A percentile compares a stretch with the other conserved stretches of the same genome.
These are phyloP conservation scores for Rhynchospora tenuis DNA, from an alignment of 176 grass and related monocot species.

Conservation along the genomic window DNA sequence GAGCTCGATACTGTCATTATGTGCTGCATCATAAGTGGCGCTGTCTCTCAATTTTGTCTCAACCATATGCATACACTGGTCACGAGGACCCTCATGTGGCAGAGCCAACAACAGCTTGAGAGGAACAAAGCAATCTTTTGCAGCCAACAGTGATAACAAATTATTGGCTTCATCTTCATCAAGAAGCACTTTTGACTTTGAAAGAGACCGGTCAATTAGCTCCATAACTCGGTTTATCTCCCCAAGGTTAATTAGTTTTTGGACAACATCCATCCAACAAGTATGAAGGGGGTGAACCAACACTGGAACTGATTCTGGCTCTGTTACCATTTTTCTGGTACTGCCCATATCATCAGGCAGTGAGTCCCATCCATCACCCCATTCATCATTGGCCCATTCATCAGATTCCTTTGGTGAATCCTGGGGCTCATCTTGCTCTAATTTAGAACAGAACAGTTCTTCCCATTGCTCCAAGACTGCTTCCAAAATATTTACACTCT, in stretches of 20 bases:
- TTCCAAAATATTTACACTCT: conserved; percentile 53
- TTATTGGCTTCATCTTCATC: conserved; percentile 51
- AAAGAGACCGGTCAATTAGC: conserved; percentile 53
- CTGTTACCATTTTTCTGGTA: conserved; percentile 14
- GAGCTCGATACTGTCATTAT: conserved; percentile 45
- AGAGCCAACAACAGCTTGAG: conserved; percentile 60
- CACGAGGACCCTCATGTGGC: conserved; percentile 52
- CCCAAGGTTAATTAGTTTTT: conserved; percentile 44
- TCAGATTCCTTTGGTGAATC: conserved; percentile 73
- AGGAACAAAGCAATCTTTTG: conserved; percentile 47
- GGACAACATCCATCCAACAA: conserved; percentile 89
- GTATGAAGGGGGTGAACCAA: conserved; percentile 58
- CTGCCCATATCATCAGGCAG: conserved; percentile 69
- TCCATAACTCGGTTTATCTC: conserved; percentile 47
- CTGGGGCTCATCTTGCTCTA: conserved; percentile 29
- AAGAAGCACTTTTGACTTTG: conserved; percentile 40
- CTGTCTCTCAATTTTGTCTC: conserved; percentile 61
- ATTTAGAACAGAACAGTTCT: conserved; percentile 55
- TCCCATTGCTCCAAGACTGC: conserved; percentile 91
- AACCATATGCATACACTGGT: conserved; percentile 51
- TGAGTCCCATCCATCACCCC: conserved; percentile 85
- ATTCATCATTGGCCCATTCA: conserved; percentile 79
- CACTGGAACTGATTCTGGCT: conserved; percentile 33
- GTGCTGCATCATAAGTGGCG: conserved; percentile 39
- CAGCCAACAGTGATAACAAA: conserved; percentile 46